phyloP scores from a whole-genome alignment of 2,329 filamentous ascomycete genomes.

The Calonectria leucothoes region DNA sequence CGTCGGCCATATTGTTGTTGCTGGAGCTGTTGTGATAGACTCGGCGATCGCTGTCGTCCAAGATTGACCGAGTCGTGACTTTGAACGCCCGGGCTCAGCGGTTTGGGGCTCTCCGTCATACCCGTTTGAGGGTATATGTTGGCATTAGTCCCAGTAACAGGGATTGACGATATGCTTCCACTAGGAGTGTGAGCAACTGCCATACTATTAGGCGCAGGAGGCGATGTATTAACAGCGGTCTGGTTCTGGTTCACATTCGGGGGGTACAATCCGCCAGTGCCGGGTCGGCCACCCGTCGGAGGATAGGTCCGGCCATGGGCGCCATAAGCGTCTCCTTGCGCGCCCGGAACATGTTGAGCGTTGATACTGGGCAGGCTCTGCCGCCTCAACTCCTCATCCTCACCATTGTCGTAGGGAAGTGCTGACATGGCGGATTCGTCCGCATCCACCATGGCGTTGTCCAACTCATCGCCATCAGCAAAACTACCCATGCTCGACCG shows the following conservation, averaged over 20 bases:
- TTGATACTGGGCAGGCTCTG: slow-evolving; percentile 82
- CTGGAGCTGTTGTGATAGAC: slow-evolving; percentile 72
- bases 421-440: slow-evolving; percentile 70
- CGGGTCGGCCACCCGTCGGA: slow-evolving; percentile 68
- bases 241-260: slow-evolving; percentile 69
- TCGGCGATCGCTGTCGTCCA: slow-evolving; percentile 73
- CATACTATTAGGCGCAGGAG: slow-evolving; percentile 58
- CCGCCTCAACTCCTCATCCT: slow-evolving; percentile 73
- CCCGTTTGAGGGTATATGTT: slow-evolving; percentile 77
- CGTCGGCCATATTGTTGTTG: slow-evolving; percentile 70
- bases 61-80: slow-evolving; percentile 64
- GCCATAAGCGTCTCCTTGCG: slow-evolving; percentile 59
- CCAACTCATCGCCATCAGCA: slow-evolving; percentile 80
- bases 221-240: slow-evolving; percentile 66
- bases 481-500: slow-evolving; percentile 88
- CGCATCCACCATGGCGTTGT: slow-evolving; percentile 58
- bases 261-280: slow-evolving; percentile 69
- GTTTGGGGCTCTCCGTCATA: slow-evolving; percentile 90
- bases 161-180: slow-evolving; percentile 61
- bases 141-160: slow-evolving; percentile 58
- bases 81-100: slow-evolving; percentile 75
- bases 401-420: slow-evolving; percentile 65
- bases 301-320: slow-evolving; percentile 84
- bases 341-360: slow-evolving; percentile 73
- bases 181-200: slow-evolving; percentile 58